Evolutionary conservation across 129 eudicot species (phyloP).

Genomic region (Mikania micrantha): DNA sequence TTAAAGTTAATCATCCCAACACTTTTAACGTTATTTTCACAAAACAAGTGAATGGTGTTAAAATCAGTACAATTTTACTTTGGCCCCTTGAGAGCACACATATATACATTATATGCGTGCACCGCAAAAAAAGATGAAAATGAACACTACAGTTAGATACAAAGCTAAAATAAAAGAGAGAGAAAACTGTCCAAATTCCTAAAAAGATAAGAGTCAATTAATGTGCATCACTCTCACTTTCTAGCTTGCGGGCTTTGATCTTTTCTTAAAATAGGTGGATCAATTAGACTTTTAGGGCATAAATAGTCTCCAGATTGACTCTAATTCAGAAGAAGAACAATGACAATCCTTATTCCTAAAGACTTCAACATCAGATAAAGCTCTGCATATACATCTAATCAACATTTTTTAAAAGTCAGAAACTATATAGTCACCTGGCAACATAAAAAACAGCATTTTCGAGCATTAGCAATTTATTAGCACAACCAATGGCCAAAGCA

Average conservation of each 20-base stretch:
- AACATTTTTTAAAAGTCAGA: not conserved
- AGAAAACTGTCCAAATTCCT: not conserved
- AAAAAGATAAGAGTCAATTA: not conserved
- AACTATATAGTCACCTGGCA: slow-evolving; percentile 54
- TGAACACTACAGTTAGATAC: not conserved
- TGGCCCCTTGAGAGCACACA: no score
- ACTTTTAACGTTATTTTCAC: no score
- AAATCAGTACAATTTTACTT: no score
- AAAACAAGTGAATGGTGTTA: no score
- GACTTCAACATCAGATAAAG: not conserved
- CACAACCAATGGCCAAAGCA: slow-evolving; percentile 84
- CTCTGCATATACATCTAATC: not conserved
- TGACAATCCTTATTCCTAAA: not conserved
- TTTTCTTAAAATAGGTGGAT: not conserved
- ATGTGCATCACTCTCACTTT: slow-evolving; percentile 2
- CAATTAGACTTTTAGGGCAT: not conserved
- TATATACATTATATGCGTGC: no score
- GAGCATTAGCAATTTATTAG: slow-evolving; percentile 69
- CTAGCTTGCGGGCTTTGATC: not conserved
- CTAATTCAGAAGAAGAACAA: not conserved
- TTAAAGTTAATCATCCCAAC: no score
- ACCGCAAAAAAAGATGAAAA: no score
- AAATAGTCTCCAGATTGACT: slow-evolving; percentile 5
- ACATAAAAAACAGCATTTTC: slow-evolving; percentile 86
- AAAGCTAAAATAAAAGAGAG: no score